Evolutionary conservation across 495 filamentous ascomycete genomes (phyloP).

Genomic region (Daldinia childiae): DNA sequence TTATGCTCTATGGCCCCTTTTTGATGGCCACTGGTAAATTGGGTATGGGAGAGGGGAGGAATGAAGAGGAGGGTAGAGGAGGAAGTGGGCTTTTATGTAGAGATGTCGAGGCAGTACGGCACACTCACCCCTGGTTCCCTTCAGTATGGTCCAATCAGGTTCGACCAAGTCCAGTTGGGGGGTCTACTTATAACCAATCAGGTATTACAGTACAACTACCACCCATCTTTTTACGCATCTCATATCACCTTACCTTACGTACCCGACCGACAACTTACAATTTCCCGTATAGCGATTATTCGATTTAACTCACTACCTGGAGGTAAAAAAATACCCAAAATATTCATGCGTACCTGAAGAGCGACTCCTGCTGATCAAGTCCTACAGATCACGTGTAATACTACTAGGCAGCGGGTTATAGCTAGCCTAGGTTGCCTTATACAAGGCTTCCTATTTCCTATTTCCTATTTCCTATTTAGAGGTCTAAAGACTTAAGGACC

Average conservation of each 20-base stretch:
- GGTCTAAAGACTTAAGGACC: not conserved
- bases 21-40: slow-evolving; percentile 23
- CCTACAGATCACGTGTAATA: slow-evolving; percentile 36
- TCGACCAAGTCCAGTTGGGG: slow-evolving; percentile 31
- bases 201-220: slow-evolving; percentile 19
- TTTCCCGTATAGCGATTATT: not conserved
- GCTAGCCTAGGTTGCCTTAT: slow-evolving; percentile 32
- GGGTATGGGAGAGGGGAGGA: slow-evolving; percentile 12
- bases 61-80: slow-evolving; percentile 38
- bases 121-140: slow-evolving; percentile 15
- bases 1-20: slow-evolving; percentile 5
- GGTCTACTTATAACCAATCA: slow-evolving; percentile 28
- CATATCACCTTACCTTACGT: not conserved
- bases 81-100: slow-evolving; percentile 36
- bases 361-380: slow-evolving; percentile 21
- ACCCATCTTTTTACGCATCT: slow-evolving; percentile 6
- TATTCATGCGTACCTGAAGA: not conserved
- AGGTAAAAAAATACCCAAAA: not conserved
- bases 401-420: slow-evolving; percentile 37
- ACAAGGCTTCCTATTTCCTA: slow-evolving; percentile 28
- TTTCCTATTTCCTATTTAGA: not conserved
- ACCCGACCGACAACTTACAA: not conserved
- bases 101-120: slow-evolving; percentile 34
- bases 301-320: not conserved
- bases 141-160: slow-evolving; percentile 24